These are phyloP conservation scores for Suhomyces anneliseae DNA, from an alignment of 1,139 yeast species.

Conservation along the genomic window DNA sequence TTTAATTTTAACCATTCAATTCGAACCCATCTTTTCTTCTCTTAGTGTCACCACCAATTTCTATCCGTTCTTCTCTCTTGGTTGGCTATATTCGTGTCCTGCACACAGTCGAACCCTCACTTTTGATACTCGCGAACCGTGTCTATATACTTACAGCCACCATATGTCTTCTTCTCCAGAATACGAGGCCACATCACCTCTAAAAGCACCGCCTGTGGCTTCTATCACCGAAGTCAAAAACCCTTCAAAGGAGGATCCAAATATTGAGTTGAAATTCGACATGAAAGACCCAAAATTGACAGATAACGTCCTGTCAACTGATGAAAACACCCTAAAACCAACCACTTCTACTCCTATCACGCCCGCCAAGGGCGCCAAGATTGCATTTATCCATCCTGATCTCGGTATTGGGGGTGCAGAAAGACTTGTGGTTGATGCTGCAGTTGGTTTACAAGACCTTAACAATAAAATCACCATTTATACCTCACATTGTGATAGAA, in stretches of 20 bases:
- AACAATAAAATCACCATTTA: conserved; percentile 62
- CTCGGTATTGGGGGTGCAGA: conserved; percentile 98
- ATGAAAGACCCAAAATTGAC: too few species aligned
- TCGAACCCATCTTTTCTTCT: too few species aligned
- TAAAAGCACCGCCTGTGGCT: conserved; percentile 6
- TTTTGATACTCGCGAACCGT: neutral
- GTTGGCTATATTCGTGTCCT: too few species aligned
- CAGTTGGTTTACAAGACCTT: conserved; percentile 75
- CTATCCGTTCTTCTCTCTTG: too few species aligned
- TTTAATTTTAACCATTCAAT: too few species aligned
- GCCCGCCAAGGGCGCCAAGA: conserved; percentile 14
- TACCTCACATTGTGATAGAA: conserved; percentile 86
- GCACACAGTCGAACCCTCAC: too few species aligned
- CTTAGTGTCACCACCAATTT: too few species aligned
- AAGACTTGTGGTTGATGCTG: conserved; percentile 91
- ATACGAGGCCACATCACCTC: conserved; percentile 1
- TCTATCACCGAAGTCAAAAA: conserved; percentile 1
- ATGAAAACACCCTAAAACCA: neutral
- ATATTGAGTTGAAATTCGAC: too few species aligned
- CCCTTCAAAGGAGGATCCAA: neutral
- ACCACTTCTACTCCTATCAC: neutral
- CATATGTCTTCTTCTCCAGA: conserved; percentile 1
- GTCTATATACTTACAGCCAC: neutral
- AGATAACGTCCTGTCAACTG: neutral
- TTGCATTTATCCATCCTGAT: conserved; percentile 95